Conservation (phyloP, 2,329 filamentous ascomycete genomes). For the Colletotrichum eleusines region DNA sequence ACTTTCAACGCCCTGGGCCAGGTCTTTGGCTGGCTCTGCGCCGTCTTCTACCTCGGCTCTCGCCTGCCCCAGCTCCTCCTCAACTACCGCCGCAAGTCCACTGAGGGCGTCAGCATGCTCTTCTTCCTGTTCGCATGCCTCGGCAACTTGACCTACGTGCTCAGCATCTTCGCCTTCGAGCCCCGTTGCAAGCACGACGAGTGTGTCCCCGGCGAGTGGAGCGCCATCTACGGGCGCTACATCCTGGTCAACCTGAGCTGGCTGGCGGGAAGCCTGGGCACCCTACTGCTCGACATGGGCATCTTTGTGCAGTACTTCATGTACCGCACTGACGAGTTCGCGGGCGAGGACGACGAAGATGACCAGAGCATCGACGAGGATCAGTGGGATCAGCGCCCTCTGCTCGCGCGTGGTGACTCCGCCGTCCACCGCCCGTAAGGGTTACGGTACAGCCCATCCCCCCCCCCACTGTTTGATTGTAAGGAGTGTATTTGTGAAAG, state of each 20-base stretch:
- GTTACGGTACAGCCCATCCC: background rate
- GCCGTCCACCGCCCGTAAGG: slow-evolving; percentile 28
- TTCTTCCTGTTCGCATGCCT: slow-evolving; percentile 98
- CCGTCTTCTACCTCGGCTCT: slow-evolving; percentile 87
- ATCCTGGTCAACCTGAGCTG: slow-evolving; percentile 92
- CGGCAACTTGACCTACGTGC: slow-evolving; percentile 92
- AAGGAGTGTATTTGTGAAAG: slow-evolving; percentile 7
- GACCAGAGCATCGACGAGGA: slow-evolving; percentile 49
- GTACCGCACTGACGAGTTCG: slow-evolving; percentile 69
- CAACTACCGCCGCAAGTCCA: slow-evolving; percentile 92
- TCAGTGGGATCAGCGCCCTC: slow-evolving; percentile 53
- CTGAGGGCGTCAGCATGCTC: slow-evolving; percentile 91
- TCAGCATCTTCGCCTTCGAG: slow-evolving; percentile 92
- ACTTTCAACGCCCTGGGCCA: slow-evolving; percentile 84
- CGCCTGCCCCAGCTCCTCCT: slow-evolving; percentile 91
- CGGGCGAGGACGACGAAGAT: slow-evolving; percentile 46
- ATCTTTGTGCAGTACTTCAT: slow-evolving; percentile 95
- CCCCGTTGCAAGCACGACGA: slow-evolving; percentile 70
- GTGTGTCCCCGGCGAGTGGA: slow-evolving; percentile 76
- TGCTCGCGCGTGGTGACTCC: slow-evolving; percentile 44
- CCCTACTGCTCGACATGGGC: slow-evolving; percentile 83
- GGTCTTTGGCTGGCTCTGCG: slow-evolving; percentile 93
- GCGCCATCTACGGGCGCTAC: slow-evolving; percentile 79
- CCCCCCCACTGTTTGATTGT: background rate
- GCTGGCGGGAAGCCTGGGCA: slow-evolving; percentile 90